Percentiles rank a stretch among this genome's conserved stretches.
phyloP scores from a whole-genome alignment of 2,329 filamentous ascomycete genomes.

The Diplocarpon mali region DNA sequence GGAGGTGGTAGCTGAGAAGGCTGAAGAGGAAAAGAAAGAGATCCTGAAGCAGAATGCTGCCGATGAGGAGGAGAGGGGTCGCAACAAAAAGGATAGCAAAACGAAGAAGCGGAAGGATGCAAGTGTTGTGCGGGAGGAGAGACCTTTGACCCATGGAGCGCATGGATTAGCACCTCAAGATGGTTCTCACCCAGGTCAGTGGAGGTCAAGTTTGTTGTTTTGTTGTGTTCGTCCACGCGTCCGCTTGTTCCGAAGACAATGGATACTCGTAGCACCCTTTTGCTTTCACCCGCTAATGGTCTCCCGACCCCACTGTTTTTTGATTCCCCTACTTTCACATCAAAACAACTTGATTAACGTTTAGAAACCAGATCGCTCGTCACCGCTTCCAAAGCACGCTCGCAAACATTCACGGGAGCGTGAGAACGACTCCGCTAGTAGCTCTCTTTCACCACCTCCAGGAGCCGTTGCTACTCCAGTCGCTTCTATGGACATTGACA shows the following conservation, averaged over 20 bases:
- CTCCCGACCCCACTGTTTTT: neutral
- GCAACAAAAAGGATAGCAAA: slow-evolving; percentile 44
- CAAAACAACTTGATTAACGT: neutral
- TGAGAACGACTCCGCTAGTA: slow-evolving; percentile 43
- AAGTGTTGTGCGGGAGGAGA: slow-evolving; percentile 47
- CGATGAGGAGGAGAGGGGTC: slow-evolving; percentile 34
- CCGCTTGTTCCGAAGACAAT: neutral
- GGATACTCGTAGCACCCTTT: neutral
- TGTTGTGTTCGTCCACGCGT: neutral
- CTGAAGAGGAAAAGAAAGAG: slow-evolving; percentile 34
- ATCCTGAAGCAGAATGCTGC: slow-evolving; percentile 35
- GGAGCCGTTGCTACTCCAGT: slow-evolving; percentile 35
- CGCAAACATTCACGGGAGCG: slow-evolving; percentile 21
- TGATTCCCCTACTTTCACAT: neutral
- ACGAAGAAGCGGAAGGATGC: slow-evolving; percentile 71
- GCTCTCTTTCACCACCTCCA: slow-evolving; percentile 42
- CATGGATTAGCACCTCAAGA: slow-evolving; percentile 55
- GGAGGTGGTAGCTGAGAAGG: slow-evolving; percentile 35
- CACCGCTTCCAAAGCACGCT: slow-evolving; percentile 14
- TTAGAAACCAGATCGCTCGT: slow-evolving; percentile 12
- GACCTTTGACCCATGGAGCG: slow-evolving; percentile 48
- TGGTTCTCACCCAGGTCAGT: slow-evolving; percentile 46
- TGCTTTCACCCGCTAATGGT: neutral
- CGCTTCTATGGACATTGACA: slow-evolving; percentile 45
- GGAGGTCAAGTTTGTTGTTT: neutral